A percentile compares a stretch with the other conserved stretches of the same genome.
phyloP scores from a whole-genome alignment of 331 rosid species.

The Dryas integrifolia region DNA sequence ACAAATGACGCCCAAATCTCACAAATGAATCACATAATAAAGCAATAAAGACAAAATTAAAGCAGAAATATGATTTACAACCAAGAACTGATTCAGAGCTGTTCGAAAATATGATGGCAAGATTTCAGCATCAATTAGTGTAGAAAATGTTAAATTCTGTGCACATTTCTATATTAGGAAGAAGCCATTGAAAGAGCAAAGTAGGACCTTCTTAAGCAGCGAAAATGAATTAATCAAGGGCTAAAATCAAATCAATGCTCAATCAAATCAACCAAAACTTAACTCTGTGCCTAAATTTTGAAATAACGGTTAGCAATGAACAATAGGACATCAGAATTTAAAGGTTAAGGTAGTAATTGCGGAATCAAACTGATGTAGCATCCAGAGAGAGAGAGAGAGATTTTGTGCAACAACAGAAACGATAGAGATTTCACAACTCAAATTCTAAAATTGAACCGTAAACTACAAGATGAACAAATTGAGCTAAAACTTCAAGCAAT shows the following conservation, averaged over 20 bases:
- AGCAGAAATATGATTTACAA: not conserved
- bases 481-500: constrained; percentile 7
- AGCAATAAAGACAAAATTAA: not conserved
- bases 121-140: not conserved
- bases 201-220: not conserved
- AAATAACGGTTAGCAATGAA: not conserved
- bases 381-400: not conserved
- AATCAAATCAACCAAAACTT: not conserved
- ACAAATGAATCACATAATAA: not conserved
- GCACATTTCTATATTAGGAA: not conserved
- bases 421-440: not conserved
- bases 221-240: not conserved
- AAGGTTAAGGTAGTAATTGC: not conserved
- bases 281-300: not conserved
- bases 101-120: not conserved
- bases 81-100: not conserved
- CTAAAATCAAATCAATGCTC: not conserved
- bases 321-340: not conserved
- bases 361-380: not conserved
- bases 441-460: not conserved
- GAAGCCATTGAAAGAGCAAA: not conserved
- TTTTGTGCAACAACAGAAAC: no score
- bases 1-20: not conserved
- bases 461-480: not conserved
- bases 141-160: not conserved